phyloP scores from a whole-genome alignment of 2,329 filamentous ascomycete genomes.

The Botrytis porri region DNA sequence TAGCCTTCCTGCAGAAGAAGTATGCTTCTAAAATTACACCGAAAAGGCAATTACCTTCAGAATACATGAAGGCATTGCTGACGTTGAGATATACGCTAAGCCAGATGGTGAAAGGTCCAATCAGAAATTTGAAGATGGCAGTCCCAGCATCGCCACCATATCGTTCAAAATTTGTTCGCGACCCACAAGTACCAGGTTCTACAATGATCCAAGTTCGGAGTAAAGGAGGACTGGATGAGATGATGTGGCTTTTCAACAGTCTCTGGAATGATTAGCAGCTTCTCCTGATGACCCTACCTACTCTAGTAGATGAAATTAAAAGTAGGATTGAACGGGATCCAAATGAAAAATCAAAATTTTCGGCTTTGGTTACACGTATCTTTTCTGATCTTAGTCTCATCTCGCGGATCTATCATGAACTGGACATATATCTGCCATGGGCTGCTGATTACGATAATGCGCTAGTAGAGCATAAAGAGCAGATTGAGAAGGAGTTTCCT shows the following conservation, averaged over 20 bases:
- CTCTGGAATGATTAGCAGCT: not conserved
- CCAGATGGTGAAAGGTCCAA: constrained; percentile 26
- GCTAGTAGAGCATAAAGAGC: not conserved
- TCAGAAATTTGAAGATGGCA: not conserved
- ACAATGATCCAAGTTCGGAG: not conserved
- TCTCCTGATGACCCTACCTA: constrained; percentile 16
- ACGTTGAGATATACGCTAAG: constrained; percentile 42
- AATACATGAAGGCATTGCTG: constrained; percentile 43
- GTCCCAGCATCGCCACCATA: not conserved
- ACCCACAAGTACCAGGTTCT: not conserved
- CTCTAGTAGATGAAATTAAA: constrained; percentile 29
- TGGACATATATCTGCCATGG: constrained; percentile 30
- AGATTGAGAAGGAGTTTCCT: not conserved
- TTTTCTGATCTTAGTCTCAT: constrained; percentile 26
- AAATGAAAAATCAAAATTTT: constrained; percentile 25
- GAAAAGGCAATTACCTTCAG: constrained; percentile 39
- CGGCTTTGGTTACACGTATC: constrained; percentile 22
- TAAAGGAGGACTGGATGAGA: not conserved
- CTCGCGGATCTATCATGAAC: constrained; percentile 22
- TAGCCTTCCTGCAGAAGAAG: constrained; percentile 38
- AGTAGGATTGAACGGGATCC: constrained; percentile 22
- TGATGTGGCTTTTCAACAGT: not conserved
- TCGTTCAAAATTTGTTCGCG: not conserved
- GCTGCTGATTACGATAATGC: constrained; percentile 23
- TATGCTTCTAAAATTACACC: constrained; percentile 38